Conservation (phyloP, 148 eudicot species). For the Cornus kousa region DNA sequence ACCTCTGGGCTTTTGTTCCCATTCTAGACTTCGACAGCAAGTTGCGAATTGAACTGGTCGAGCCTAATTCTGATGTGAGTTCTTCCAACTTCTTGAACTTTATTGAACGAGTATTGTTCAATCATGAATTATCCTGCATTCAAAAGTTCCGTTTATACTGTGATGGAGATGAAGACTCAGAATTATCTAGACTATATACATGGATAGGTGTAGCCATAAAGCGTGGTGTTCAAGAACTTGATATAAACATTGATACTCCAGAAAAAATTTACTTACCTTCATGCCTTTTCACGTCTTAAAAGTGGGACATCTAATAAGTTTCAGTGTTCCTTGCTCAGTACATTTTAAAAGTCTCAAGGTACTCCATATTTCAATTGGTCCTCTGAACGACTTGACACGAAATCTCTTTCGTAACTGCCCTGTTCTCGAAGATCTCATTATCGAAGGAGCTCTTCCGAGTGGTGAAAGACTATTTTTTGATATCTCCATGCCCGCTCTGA, state of each 20-base stretch:
- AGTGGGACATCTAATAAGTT: neutral
- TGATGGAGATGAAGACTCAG: neutral
- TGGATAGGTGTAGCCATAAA: neutral
- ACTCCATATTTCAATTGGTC: conserved; percentile 10
- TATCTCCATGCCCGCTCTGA: conserved; percentile 4
- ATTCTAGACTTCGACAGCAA: neutral
- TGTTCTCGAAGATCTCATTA: neutral
- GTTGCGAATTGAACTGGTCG: no score
- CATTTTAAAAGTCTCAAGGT: conserved; percentile 12
- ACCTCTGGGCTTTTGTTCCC: neutral
- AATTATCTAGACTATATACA: neutral
- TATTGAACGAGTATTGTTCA: neutral
- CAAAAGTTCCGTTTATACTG: neutral
- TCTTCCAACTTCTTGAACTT: no score
- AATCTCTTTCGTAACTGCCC: conserved; percentile 17
- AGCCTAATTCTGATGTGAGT: no score
- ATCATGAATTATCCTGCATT: neutral
- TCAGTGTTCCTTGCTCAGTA: neutral
- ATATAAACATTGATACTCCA: neutral
- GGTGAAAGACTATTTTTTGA: neutral
- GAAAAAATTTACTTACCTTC: no score
- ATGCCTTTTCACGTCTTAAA: neutral
- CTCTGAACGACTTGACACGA: neutral
- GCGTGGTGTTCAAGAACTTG: neutral
- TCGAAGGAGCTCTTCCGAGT: neutral